A percentile compares a stretch with the other conserved stretches of the same genome.
These are phyloP conservation scores for Stentor coeruleus DNA, from an alignment of 73 alveolate genomes.

Conservation along the genomic window DNA sequence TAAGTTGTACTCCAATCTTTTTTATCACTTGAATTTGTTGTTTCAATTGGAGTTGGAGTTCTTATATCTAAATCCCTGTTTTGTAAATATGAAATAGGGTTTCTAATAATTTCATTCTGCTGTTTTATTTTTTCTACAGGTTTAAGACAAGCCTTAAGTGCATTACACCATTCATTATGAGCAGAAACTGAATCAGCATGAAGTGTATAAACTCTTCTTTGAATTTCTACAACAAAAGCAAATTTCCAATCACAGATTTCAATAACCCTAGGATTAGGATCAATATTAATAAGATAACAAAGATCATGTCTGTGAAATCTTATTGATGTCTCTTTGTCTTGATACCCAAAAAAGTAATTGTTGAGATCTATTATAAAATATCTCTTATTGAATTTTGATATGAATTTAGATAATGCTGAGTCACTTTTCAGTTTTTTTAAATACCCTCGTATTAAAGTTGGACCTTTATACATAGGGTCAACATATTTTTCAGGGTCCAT, in stretches of 20 bases:
- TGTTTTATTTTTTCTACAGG: neutral
- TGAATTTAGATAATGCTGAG: neutral
- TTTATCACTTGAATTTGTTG: neutral
- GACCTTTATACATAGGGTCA: neutral
- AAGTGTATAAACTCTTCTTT: neutral
- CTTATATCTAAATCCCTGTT: neutral
- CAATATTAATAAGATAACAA: neutral
- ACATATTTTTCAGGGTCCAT: no score
- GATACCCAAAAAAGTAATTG: neutral
- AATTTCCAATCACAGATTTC: constrained; percentile 1
- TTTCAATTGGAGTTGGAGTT: neutral
- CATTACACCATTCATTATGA: constrained; percentile 1
- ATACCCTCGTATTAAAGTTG: neutral
- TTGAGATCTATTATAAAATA: neutral
- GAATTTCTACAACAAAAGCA: neutral
- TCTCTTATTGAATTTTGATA: neutral
- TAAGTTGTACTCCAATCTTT: neutral
- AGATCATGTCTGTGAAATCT: neutral
- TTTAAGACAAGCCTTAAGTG: neutral
- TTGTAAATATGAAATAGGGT: neutral
- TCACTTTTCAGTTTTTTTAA: constrained; percentile 13
- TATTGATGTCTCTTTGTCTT: neutral
- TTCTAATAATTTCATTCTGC: neutral
- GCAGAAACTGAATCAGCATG: neutral
- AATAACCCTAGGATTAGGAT: neutral